Conservation (phyloP, 768 basidiomycete genomes). For the Naematelia aurantialba region DNA sequence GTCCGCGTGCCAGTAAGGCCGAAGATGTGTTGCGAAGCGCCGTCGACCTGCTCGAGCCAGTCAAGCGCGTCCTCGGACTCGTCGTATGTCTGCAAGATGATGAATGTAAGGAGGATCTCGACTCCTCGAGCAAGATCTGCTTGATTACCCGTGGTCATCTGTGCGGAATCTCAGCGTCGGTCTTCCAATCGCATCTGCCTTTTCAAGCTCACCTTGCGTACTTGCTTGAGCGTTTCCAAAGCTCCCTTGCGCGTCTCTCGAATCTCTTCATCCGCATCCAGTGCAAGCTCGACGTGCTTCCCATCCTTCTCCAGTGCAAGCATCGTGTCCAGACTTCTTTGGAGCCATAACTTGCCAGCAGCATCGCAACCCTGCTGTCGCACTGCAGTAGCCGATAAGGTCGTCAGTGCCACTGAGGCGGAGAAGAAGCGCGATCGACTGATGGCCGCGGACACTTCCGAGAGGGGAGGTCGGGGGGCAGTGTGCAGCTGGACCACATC, state of each 20-base stretch:
- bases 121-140: conserved; percentile 65
- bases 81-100: conserved; percentile 70
- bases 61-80: conserved; percentile 61
- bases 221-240: conserved; percentile 34
- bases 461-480: conserved; percentile 65
- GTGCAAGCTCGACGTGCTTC: conserved; percentile 63
- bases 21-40: conserved; percentile 41
- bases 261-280: conserved; percentile 61
- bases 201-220: conserved; percentile 39
- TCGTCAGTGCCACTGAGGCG: conserved; percentile 69
- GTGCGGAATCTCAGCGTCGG: background rate
- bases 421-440: conserved; percentile 69
- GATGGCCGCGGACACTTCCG: conserved; percentile 64
- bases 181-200: background rate
- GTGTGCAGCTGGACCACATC: conserved; percentile 59
- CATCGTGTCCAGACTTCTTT: conserved; percentile 57
- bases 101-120: conserved; percentile 67
- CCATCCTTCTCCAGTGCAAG: conserved; percentile 59
- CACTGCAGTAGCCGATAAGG: conserved; percentile 53
- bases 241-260: conserved; percentile 55
- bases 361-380: conserved; percentile 58
- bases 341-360: conserved; percentile 76
- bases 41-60: conserved; percentile 57
- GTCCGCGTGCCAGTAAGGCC: conserved; percentile 24
- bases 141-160: conserved; percentile 52